These are phyloP conservation scores for Seiridium cupressi DNA, from an alignment of 2,329 filamentous ascomycete species.

Conservation along the genomic window DNA sequence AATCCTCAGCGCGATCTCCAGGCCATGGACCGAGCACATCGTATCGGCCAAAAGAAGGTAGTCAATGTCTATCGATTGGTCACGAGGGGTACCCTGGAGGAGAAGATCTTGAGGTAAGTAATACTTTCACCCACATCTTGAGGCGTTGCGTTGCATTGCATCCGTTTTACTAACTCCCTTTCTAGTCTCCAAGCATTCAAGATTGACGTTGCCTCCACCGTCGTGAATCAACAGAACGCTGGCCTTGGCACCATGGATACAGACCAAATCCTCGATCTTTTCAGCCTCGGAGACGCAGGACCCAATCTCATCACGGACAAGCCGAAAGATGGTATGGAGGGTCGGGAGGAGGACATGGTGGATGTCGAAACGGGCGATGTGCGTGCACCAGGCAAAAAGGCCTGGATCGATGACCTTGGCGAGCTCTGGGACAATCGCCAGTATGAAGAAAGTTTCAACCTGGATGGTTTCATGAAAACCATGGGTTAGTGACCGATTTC, in stretches of 20 bases:
- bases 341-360: constrained; percentile 80
- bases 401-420: constrained; percentile 90
- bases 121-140: background rate
- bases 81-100: constrained; percentile 91
- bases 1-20: constrained; percentile 98
- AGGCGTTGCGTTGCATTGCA: background rate
- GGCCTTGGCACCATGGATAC: constrained; percentile 93
- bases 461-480: constrained; percentile 91
- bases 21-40: constrained; percentile 97
- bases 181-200: constrained; percentile 90
- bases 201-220: constrained; percentile 95
- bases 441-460: constrained; percentile 96
- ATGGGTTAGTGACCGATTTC: constrained; percentile 49
- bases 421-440: constrained; percentile 97
- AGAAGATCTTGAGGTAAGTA: constrained; percentile 79
- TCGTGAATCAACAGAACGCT: constrained; percentile 98
- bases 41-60: constrained; percentile 99
- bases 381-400: constrained; percentile 91
- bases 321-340: constrained; percentile 55
- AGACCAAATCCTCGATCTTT: constrained; percentile 94
- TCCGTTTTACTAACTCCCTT: constrained; percentile 7
- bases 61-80: constrained; percentile 98
- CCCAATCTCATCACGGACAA: constrained; percentile 64
- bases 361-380: constrained; percentile 91
- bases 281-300: constrained; percentile 81